Conservation (phyloP, 805 yeast genomes). For the Candida vartiovaarae region DNA sequence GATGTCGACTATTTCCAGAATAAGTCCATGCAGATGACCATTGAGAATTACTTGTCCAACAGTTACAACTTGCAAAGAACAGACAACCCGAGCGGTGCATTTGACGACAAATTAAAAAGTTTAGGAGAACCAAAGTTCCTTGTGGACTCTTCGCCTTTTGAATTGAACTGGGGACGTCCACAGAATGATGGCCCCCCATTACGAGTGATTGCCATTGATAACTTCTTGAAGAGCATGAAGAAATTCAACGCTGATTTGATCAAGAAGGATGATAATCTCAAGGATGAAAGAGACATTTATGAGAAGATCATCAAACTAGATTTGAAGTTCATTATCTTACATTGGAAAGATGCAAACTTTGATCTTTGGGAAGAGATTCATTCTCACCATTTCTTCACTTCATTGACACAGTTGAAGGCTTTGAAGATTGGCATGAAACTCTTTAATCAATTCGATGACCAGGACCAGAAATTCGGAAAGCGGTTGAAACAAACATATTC, state of each 20-base stretch:
- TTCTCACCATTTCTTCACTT: conserved; percentile 73
- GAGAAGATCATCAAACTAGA: conserved; percentile 57
- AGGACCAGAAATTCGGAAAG: conserved; percentile 20
- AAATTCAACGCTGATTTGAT: conserved; percentile 27
- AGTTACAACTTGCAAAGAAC: conserved; percentile 55
- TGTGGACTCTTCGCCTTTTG: conserved; percentile 57
- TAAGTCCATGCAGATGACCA: conserved; percentile 19
- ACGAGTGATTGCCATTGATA: conserved; percentile 56
- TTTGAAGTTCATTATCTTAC: conserved; percentile 49
- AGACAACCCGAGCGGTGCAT: conserved; percentile 62
- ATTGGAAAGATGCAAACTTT: conserved; percentile 66
- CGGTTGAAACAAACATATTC: conserved; percentile 18
- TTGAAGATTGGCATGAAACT: conserved; percentile 46
- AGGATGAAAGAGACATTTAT: conserved; percentile 33
- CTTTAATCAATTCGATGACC: conserved; percentile 27
- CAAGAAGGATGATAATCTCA: conserved; percentile 18
- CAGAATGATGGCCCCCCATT: conserved; percentile 94
- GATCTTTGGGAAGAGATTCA: conserved; percentile 91
- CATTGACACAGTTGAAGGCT: conserved; percentile 67
- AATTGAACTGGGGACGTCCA: conserved; percentile 84
- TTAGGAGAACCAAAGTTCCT: conserved; percentile 89
- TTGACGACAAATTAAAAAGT: conserved; percentile 39
- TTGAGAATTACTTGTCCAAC: conserved; percentile 60
- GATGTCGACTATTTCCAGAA: conserved; percentile 29
- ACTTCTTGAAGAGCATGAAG: conserved; percentile 41